Evolutionary conservation across 148 eudicot species (phyloP), one percentile per base, ranked within the genome.

Genomic region (Polygonum maritimum): DNA sequence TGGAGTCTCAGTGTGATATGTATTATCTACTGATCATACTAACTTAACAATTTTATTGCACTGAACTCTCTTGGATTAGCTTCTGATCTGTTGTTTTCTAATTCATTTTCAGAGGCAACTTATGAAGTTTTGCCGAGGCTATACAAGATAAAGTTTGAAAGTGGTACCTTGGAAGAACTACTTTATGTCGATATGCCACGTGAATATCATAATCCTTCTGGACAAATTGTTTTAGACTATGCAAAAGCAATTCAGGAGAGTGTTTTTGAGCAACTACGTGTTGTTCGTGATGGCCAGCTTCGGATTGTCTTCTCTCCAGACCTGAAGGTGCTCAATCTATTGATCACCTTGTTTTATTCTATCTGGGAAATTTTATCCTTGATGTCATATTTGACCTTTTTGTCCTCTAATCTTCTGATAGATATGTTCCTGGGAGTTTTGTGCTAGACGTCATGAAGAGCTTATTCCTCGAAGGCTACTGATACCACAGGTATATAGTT

Each of bases 371-470:
- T 52, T 11, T 35, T 35, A 14, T 74, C 22, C 38, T 44, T 45
- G 18, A 72, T 26, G 8, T 41, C 35, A 69, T 39, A 74, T 65
- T 77, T 45, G 62, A 75, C 72, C 49, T 51, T 58, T 44, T 11
- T 76, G 18, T 39, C 31, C 2, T 67, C 14, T 16, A 15, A 48
- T 36, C 35, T 44, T 38, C 73, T 69, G 77, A 60, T 76, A 94
- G 98, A 94, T 94, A 82, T 90, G 93, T 82, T 94, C 97, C 11
- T 94, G 98, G 98, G 98, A 94, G 74, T 94, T 94, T 83, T 94
- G 98, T 85, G 98, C 97, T 19, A 84, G 92, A 69, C 92, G 93
- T 57, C 98, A 94, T 77, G 98, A 94, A 80, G 98, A 94, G 85
- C 91, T 92, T 54, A 90, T 94, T 75, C 93, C 98, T 79, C 85